Conservation (phyloP, 2,329 filamentous ascomycete species). For the Fusarium sp. region DNA sequence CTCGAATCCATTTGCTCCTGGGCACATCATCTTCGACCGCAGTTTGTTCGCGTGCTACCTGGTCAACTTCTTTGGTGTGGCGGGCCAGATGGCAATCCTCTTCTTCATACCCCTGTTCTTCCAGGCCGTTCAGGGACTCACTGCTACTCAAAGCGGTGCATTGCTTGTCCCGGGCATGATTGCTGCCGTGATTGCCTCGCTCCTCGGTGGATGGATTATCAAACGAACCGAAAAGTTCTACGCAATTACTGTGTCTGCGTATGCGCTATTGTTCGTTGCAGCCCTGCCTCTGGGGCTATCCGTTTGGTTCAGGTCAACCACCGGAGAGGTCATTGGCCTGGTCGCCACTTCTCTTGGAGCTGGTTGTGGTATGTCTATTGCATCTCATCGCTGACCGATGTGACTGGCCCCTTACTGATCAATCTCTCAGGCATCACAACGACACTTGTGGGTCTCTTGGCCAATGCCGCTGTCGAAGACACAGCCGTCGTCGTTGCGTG, state of each 20-base stretch:
- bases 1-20: slow-evolving; percentile 78
- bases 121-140: slow-evolving; percentile 76
- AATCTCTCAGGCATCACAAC: slow-evolving; percentile 71
- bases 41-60: slow-evolving; percentile 75
- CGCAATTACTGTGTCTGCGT: slow-evolving; percentile 71
- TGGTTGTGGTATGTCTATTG: slow-evolving; percentile 49
- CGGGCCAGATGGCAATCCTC: slow-evolving; percentile 65
- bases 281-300: slow-evolving; percentile 68
- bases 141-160: slow-evolving; percentile 73
- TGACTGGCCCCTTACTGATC: slow-evolving; percentile 3
- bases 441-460: slow-evolving; percentile 77
- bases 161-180: slow-evolving; percentile 76
- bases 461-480: slow-evolving; percentile 75
- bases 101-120: slow-evolving; percentile 86
- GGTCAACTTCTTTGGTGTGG: slow-evolving; percentile 79
- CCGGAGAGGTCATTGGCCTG: slow-evolving; percentile 68
- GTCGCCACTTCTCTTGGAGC: slow-evolving; percentile 58
- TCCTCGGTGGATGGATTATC: slow-evolving; percentile 76
- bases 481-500: slow-evolving; percentile 82
- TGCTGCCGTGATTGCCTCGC: slow-evolving; percentile 71
- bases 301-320: slow-evolving; percentile 59
- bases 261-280: slow-evolving; percentile 65
- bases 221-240: slow-evolving; percentile 79
- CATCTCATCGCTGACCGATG: not conserved
- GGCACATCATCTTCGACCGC: slow-evolving; percentile 77